These are phyloP conservation scores for Calonectria pseudoturangicola DNA, from an alignment of 2,329 filamentous ascomycete genomes.

Conservation along the genomic window DNA sequence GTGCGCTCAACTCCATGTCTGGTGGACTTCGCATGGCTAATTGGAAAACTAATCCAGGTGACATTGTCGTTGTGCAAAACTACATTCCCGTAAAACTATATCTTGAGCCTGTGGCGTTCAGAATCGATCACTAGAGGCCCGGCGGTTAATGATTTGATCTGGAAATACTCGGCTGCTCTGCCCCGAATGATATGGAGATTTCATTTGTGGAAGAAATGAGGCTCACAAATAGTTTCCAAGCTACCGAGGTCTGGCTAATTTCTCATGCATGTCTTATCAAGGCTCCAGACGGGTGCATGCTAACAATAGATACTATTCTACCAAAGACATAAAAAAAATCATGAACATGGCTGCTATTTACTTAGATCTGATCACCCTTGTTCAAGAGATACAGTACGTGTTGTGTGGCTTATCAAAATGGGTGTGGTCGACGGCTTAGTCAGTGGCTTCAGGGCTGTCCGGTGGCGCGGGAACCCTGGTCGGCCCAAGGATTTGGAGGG, in stretches of 20 bases:
- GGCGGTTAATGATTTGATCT: not conserved
- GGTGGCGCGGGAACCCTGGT: constrained; percentile 26
- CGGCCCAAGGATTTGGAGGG: constrained; percentile 49
- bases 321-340: not conserved
- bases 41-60: constrained; percentile 23
- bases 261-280: not conserved
- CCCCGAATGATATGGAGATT: too few relatives aligned
- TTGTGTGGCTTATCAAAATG: constrained; percentile 13
- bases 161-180: too few relatives aligned
- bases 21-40: constrained; percentile 2
- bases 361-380: not conserved
- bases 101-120: constrained; percentile 24
- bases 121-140: not conserved
- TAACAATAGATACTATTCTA: too few relatives aligned
- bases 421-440: constrained; percentile 24
- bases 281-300: not conserved
- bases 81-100: constrained; percentile 39
- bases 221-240: too few relatives aligned
- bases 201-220: too few relatives aligned
- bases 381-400: not conserved
- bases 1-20: constrained; percentile 2
- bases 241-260: too few relatives aligned
- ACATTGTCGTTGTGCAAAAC: constrained; percentile 25
- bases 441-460: constrained; percentile 11
- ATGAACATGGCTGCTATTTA: not conserved